Conservation (phyloP, 2,329 filamentous ascomycete species). For the Moelleriella libera region DNA sequence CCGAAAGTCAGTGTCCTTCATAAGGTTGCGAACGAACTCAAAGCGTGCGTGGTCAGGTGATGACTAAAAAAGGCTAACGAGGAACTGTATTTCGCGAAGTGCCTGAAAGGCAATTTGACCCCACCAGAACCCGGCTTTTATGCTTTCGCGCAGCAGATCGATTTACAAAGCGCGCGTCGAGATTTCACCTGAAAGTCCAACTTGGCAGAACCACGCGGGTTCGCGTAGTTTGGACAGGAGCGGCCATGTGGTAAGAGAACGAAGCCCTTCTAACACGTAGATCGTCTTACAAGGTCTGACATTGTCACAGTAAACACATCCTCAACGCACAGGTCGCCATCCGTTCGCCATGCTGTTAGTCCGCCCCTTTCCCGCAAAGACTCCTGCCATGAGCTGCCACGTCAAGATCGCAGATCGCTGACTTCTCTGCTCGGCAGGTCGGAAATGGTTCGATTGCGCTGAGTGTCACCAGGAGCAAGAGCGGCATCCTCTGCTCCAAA, state of each 20-base stretch:
- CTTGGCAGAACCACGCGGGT: no score
- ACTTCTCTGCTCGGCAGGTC: constrained; percentile 35
- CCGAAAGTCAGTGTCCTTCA: no score
- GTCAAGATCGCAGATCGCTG: background rate
- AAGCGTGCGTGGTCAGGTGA: no score
- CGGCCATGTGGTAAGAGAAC: constrained; percentile 20
- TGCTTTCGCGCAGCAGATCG: no score
- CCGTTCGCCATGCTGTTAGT: constrained; percentile 85
- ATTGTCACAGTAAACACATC: constrained; percentile 70
- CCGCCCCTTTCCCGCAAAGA: background rate
- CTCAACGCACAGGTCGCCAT: constrained; percentile 96
- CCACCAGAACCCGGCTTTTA: background rate
- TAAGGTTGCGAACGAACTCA: no score
- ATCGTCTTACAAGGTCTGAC: background rate
- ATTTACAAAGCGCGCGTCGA: no score
- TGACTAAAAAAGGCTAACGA: no score
- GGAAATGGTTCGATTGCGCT: constrained; percentile 97
- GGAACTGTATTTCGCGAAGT: no score
- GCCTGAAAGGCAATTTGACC: background rate
- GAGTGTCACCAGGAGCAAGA: constrained; percentile 83
- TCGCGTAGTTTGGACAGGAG: background rate
- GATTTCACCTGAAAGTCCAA: no score
- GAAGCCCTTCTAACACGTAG: background rate
- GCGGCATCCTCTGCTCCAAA: constrained; percentile 60
- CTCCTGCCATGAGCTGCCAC: no score